Evolutionary conservation across 805 yeast genomes (phyloP).

Genomic region (Saturnispora bothae): DNA sequence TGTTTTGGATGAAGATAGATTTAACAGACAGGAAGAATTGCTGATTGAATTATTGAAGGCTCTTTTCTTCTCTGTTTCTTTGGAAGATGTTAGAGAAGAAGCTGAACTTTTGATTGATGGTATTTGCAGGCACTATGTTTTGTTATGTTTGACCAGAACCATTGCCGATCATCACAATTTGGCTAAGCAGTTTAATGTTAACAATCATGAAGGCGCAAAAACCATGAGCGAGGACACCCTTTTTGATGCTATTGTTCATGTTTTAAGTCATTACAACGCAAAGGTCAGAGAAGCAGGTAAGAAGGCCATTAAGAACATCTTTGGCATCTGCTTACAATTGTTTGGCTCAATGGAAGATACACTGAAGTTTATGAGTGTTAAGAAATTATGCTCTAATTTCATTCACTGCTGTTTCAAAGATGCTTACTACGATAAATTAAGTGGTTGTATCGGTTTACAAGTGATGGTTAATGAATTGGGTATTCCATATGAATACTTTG

Average conservation of each 20-base stretch:
- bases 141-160: slow-evolving; percentile 67
- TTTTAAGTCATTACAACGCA: slow-evolving; percentile 66
- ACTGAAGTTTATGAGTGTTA: slow-evolving; percentile 61
- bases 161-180: slow-evolving; percentile 57
- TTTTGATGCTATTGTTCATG: slow-evolving; percentile 64
- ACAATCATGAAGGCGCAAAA: slow-evolving; percentile 70
- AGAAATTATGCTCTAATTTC: slow-evolving; percentile 68
- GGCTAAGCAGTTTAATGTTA: slow-evolving; percentile 60
- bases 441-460: slow-evolving; percentile 78
- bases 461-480: slow-evolving; percentile 59
- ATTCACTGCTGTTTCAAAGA: slow-evolving; percentile 90
- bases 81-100: slow-evolving; percentile 60
- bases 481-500: slow-evolving; percentile 65
- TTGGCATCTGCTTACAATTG: slow-evolving; percentile 47
- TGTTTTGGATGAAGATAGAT: slow-evolving; percentile 37
- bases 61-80: slow-evolving; percentile 64
- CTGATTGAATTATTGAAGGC: slow-evolving; percentile 56
- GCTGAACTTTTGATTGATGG: slow-evolving; percentile 54
- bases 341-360: slow-evolving; percentile 63
- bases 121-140: slow-evolving; percentile 66
- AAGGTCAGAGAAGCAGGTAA: slow-evolving; percentile 66
- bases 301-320: slow-evolving; percentile 51
- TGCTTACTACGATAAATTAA: slow-evolving; percentile 73
- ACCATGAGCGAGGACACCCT: slow-evolving; percentile 59
- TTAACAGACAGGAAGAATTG: slow-evolving; percentile 55